Base-by-base conservation (phyloP, 108 stramenopile species). In the Nitzschia inconspicua region DNA sequence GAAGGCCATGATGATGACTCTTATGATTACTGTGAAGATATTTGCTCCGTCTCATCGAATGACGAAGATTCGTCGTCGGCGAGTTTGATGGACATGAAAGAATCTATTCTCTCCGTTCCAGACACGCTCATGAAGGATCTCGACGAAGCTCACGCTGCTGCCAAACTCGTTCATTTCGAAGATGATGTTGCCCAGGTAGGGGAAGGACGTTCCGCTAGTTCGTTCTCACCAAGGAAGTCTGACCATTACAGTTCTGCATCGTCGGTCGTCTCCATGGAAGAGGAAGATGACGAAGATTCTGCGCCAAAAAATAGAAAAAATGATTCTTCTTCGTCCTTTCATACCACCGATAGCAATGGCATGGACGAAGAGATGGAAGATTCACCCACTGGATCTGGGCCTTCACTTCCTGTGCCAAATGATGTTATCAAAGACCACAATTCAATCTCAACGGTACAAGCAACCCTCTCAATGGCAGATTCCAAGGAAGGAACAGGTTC, bases 11-110 rank as follows among this genome's bases (percentile, higher is more conserved):
- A 65, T 25, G 69, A 59, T 47, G 68, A 53, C 14, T 74, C 66
- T 4, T 67, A 63, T 41, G 61, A 74, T 57, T 72, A 72, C 34
- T 72, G 70, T 36, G 70, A 72, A 18, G 70, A 72, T 53, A 49
- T 58, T 24, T 52, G 23, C 52, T 32, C 53, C 16, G 37, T 37
- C 34, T 19, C 26, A 19, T 54, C 53, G 4, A 44, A 44, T 36
- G 18, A 39, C n/a, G 50, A 52, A 26, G 31, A 52, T 13, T 25
- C 37, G 4, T 29, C 47, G 14, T 40, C 63, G 4, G 14, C 47
- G 24, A 29, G 16, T 9, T n/a, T n/a, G n/a, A 22, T 18, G 43
- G 36, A 10, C 24, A 37, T 39, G 34, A 54, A 54, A 20, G 59
- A 60, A 9, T 42, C 30, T 14, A 35, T 60, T 28, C 55, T 72